Percentiles rank a stretch among this genome's conserved stretches.
Evolutionary conservation across 352 stramenopile species (phyloP).

Genomic region (Globisporangium ultimum): DNA sequence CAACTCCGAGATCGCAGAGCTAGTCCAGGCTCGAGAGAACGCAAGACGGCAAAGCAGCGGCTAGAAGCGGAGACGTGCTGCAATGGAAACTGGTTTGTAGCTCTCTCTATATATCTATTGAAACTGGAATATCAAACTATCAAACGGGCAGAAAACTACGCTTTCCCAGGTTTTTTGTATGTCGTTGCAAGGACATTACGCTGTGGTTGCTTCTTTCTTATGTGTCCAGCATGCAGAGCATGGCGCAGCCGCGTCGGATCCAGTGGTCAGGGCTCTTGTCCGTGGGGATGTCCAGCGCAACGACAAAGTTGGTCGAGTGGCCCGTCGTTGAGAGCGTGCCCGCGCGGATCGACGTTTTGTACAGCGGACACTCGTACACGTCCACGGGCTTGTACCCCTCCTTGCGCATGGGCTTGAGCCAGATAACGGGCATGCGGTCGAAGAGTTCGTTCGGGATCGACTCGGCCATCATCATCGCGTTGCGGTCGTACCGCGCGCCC

Average conservation of each 20-base stretch:
- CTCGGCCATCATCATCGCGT: constrained; percentile 77
- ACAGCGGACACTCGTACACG: constrained; percentile 91
- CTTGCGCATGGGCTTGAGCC: constrained; percentile 81
- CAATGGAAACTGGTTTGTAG: background rate
- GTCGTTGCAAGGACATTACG: background rate
- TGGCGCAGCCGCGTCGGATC: constrained; percentile 91
- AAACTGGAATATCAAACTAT: background rate
- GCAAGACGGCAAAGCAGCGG: background rate
- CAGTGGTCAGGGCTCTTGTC: constrained; percentile 86
- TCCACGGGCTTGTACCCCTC: constrained; percentile 70
- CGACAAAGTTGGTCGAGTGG: constrained; percentile 94
- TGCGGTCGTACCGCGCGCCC: constrained; percentile 87
- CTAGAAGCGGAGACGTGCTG: background rate
- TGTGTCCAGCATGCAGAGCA: constrained; percentile 94
- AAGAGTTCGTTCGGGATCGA: constrained; percentile 88
- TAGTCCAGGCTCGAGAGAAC: constrained; percentile 24
- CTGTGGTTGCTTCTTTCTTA: constrained; percentile 25
- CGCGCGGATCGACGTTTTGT: constrained; percentile 91
- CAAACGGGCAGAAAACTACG: background rate
- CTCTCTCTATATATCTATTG: constrained; percentile 1
- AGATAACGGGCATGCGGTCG: constrained; percentile 90
- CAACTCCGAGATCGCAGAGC: constrained; percentile 64
- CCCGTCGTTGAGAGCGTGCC: constrained; percentile 92
- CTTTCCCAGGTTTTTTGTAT: background rate
- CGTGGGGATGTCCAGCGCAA: constrained; percentile 82